phyloP scores from a whole-genome alignment of 202 grass and related monocot species.

The Panicum hallii region DNA sequence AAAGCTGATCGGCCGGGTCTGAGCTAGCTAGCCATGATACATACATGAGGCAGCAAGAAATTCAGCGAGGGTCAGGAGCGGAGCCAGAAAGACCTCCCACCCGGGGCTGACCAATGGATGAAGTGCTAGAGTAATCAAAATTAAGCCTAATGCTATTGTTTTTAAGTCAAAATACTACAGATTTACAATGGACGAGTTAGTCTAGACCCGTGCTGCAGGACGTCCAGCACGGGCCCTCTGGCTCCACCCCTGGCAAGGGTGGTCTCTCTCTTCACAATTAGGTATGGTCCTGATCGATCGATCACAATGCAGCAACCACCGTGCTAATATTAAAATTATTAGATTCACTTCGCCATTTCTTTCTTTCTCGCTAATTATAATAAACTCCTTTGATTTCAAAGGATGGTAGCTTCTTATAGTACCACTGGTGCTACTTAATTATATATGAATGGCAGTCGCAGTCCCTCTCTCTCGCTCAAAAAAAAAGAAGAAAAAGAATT shows the following conservation, averaged over 20 bases:
- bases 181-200: too few species aligned
- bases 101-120: too few species aligned
- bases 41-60: background rate
- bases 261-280: slow-evolving; percentile 2
- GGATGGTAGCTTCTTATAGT: background rate
- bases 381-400: background rate
- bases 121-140: too few species aligned
- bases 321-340: background rate
- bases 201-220: too few species aligned
- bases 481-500: background rate
- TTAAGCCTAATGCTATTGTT: too few species aligned
- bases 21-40: background rate
- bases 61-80: background rate
- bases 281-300: background rate
- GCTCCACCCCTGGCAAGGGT: too few species aligned
- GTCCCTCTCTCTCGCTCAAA: background rate
- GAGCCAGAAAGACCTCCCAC: too few species aligned
- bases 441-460: background rate
- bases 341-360: slow-evolving; percentile 9
- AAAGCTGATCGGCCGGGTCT: background rate
- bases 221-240: too few species aligned
- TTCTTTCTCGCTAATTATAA: background rate
- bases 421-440: background rate
- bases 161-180: too few species aligned
- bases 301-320: slow-evolving; percentile 13